Conservation (phyloP, 768 basidiomycete species). For the Neoboletus magnificus region DNA sequence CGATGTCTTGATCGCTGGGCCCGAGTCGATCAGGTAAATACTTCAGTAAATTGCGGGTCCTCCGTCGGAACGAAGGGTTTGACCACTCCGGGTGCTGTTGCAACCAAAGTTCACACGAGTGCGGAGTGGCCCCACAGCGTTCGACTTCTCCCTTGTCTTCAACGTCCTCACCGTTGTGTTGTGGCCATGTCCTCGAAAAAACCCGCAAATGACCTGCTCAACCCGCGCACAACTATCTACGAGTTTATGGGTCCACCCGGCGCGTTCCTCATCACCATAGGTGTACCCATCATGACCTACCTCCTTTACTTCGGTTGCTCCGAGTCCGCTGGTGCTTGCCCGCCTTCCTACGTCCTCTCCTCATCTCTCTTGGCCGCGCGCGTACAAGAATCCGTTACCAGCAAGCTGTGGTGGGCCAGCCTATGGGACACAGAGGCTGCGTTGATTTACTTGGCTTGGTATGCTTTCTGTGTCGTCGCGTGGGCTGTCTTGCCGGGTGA, state of each 20-base stretch:
- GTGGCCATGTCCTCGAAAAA: conserved; percentile 20
- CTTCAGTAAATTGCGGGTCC: too few species aligned
- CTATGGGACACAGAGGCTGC: conserved; percentile 84
- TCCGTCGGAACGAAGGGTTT: neutral
- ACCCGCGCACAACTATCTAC: conserved; percentile 68
- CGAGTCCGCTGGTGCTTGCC: conserved; percentile 67
- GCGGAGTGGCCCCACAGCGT: neutral
- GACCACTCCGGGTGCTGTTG: neutral
- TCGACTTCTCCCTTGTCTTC: neutral
- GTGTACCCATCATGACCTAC: conserved; percentile 70
- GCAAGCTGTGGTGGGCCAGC: conserved; percentile 59
- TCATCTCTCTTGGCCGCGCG: conserved; percentile 32
- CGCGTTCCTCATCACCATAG: conserved; percentile 64
- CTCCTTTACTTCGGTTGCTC: conserved; percentile 76
- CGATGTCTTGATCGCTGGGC: neutral
- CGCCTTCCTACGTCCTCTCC: conserved; percentile 45
- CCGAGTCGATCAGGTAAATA: too few species aligned
- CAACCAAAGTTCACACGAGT: conserved; percentile 6
- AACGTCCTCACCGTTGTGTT: neutral
- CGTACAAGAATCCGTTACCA: conserved; percentile 46
- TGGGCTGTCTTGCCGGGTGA: conserved; percentile 82
- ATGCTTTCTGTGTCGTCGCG: conserved; percentile 76
- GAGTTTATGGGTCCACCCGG: conserved; percentile 85
- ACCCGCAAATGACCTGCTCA: conserved; percentile 41
- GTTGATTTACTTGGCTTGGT: conserved; percentile 83